Evolutionary conservation across 305 asterid species (phyloP).

Genomic region (Rubia peregrina): DNA sequence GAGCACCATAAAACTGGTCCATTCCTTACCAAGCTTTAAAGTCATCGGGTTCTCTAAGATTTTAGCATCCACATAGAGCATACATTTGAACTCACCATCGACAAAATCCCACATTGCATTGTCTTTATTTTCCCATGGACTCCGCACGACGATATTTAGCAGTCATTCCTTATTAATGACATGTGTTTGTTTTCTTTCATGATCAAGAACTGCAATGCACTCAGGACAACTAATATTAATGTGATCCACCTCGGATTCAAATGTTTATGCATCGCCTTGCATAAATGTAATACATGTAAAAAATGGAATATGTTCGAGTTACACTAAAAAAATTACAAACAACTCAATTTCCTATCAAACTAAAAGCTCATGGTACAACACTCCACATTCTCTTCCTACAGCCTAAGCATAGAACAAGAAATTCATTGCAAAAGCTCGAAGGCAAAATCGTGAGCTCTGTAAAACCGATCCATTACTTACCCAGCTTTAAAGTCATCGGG

Average conservation of each 20-base stretch:
- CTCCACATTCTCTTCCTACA: neutral
- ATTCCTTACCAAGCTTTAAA: conserved; percentile 79
- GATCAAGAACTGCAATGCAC: no score
- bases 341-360: neutral
- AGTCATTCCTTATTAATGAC: no score
- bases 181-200: conserved; percentile 1
- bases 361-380: neutral
- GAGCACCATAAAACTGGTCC: conserved; percentile 73
- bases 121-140: conserved; percentile 91
- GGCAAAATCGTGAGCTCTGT: conserved; percentile 65
- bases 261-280: no score
- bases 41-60: conserved; percentile 66
- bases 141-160: conserved; percentile 51
- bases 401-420: conserved; percentile 37
- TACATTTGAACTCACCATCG: conserved; percentile 76
- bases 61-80: conserved; percentile 77
- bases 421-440: conserved; percentile 67
- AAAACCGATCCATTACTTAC: conserved; percentile 87
- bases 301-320: no score
- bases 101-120: conserved; percentile 85
- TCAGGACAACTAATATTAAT: no score
- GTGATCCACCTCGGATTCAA: no score
- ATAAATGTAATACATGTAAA: no score
- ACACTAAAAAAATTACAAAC: no score
- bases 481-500: conserved; percentile 62